phyloP scores from a whole-genome alignment of 2,329 filamentous ascomycete species.

The Colletotrichum plurivorum region DNA sequence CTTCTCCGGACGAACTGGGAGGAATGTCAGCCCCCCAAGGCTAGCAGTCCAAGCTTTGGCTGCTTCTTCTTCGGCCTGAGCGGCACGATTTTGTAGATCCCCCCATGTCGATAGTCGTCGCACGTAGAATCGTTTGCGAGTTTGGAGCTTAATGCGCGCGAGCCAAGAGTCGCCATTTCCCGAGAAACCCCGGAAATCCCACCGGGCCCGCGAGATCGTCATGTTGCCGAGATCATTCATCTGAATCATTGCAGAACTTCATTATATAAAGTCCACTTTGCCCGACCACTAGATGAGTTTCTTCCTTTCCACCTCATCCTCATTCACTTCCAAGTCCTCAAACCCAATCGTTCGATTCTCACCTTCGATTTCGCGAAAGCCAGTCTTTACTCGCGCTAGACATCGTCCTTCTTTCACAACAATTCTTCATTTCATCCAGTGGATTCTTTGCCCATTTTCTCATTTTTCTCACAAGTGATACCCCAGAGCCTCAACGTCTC shows the following conservation, averaged over 20 bases:
- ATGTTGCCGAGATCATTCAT: background rate
- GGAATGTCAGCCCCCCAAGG: background rate
- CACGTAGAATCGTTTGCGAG: background rate
- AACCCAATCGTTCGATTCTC: background rate
- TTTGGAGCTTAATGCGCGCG: background rate
- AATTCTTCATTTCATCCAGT: background rate
- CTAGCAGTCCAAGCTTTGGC: background rate
- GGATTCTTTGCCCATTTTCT: background rate
- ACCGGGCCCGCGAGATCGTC: background rate
- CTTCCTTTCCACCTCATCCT: background rate
- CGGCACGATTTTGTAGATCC: background rate
- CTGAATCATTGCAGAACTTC: background rate
- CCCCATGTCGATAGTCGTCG: background rate
- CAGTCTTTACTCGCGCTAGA: background rate
- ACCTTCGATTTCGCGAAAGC: background rate
- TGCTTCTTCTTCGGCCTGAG: background rate
- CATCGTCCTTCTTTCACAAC: background rate
- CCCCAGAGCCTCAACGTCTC: background rate
- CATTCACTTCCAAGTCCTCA: background rate
- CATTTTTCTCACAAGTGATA: background rate
- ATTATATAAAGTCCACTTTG: background rate
- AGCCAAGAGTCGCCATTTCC: background rate
- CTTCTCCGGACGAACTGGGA: background rate
- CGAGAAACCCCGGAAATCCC: background rate
- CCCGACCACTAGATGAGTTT: background rate